Base-by-base conservation (phyloP, 2,329 filamentous ascomycete species). In the Colletotrichum liaoningense region DNA sequence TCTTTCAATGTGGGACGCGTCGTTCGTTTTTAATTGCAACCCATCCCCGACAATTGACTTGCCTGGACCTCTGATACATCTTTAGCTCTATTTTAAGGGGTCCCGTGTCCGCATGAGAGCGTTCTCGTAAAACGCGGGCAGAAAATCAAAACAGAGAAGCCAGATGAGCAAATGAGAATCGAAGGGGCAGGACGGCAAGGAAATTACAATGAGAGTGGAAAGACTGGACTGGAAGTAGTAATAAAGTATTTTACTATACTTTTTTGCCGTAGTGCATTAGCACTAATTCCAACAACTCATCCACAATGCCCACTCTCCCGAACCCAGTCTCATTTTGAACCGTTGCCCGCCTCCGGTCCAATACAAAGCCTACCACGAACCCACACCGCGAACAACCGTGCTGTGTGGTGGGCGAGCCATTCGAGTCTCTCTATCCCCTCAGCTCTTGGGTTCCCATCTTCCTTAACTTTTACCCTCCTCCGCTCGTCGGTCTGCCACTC, bases 281-380 rank as follows among this genome's bases (percentile, higher is more conserved):
- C 60, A 71, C 67, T 58, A 71, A 65, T 58, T 62, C 67, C 67
- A 62, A 71, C 56, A 71, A 60, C 56, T 70, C 67, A 62, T 62
- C 63, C 24, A 42, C 54, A 56, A 42, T 35, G 59, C 70, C 59
- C 69, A 67, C 63, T 59, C 64, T 26, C 33, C 63, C 63, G 54
- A 57, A 42, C 63, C 54, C 63, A 42, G 54, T 42, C 42, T 63
- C 64, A 63, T 68, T 68, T 57, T 26, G 49, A 35, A 64, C 33
- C 28, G 28, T 28, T 28, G 28, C 19, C 28, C 22, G 38, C 54
- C 38, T 63, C 69, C 64, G 67, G 58, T 58, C 64, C 52, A 46
- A 59, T 68, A 67, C 35, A 55, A 56, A 71, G 54, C 68, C 54
- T 28, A 28, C 46, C 14, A 11, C 70, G 35, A 63, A 57, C 52